These are phyloP conservation scores for Neofusicoccum kwambonambiense DNA, from an alignment of 2,329 filamentous ascomycete genomes.

Conservation along the genomic window DNA sequence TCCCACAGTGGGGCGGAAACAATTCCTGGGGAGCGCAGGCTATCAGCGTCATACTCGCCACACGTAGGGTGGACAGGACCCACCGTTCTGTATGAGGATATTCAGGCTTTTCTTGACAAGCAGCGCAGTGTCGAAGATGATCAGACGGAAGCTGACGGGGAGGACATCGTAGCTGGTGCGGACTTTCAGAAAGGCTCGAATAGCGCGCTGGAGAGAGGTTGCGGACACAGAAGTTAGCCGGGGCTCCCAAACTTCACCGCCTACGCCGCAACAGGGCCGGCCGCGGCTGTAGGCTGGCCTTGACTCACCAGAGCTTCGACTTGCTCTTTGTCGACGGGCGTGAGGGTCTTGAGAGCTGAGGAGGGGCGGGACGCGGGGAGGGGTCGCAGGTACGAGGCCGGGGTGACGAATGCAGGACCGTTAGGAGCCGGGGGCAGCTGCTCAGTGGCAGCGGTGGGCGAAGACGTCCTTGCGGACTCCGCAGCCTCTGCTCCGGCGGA, in stretches of 20 bases:
- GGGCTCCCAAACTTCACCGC: constrained; percentile 2
- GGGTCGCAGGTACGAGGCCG: constrained; percentile 36
- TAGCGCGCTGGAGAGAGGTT: constrained; percentile 63
- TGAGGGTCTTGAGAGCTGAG: constrained; percentile 43
- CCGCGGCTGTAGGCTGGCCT: not conserved
- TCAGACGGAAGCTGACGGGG: constrained; percentile 90
- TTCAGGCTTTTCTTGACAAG: constrained; percentile 96
- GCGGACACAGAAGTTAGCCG: not conserved
- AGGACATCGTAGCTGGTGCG: constrained; percentile 97
- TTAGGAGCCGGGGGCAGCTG: constrained; percentile 19
- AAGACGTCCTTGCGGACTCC: constrained; percentile 27
- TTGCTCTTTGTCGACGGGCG: constrained; percentile 71
- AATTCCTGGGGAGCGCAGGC: constrained; percentile 63
- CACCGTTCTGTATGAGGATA: constrained; percentile 94
- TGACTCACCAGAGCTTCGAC: constrained; percentile 71
- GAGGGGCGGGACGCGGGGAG: constrained; percentile 28
- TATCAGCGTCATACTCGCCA: constrained; percentile 11
- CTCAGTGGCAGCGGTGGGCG: constrained; percentile 27
- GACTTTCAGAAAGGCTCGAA: constrained; percentile 93
- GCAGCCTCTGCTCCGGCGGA: constrained; percentile 36
- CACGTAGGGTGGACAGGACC: constrained; percentile 19
- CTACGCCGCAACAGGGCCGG: not conserved
- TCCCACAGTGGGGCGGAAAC: constrained; percentile 98
- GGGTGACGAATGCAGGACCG: constrained; percentile 36
- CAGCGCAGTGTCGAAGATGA: constrained; percentile 91